Conservation (phyloP, 345 rosid species). For the Eutrema yunnanense region DNA sequence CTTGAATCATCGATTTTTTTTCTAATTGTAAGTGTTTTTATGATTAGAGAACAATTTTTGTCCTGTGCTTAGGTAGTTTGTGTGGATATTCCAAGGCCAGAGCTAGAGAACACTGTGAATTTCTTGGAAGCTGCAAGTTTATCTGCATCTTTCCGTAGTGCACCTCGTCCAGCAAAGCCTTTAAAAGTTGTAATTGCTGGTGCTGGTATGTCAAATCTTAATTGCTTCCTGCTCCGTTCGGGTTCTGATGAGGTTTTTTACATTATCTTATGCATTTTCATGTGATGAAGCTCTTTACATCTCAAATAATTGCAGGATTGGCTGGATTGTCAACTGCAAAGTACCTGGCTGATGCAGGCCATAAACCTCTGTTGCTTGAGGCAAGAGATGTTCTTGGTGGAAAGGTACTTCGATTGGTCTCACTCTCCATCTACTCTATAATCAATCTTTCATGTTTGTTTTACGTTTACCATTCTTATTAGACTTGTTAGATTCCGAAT, state of each 20-base stretch:
- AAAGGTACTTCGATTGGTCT: constrained; percentile 51
- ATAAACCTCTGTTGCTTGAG: constrained; percentile 71
- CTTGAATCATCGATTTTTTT: neutral
- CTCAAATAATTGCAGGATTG: constrained; percentile 50
- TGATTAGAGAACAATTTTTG: neutral
- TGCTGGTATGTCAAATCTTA: constrained; percentile 49
- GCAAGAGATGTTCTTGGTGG: constrained; percentile 96
- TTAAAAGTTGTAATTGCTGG: constrained; percentile 84
- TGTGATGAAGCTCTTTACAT: neutral
- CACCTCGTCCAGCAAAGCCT: constrained; percentile 65
- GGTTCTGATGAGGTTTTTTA: neutral
- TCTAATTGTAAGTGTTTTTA: neutral
- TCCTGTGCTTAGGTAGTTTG: constrained; percentile 53
- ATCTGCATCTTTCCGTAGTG: constrained; percentile 61
- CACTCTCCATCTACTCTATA: neutral
- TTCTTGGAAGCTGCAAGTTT: constrained; percentile 86
- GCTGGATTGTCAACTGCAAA: constrained; percentile 94
- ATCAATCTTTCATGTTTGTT: neutral
- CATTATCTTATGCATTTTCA: neutral
- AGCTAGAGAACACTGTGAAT: constrained; percentile 65
- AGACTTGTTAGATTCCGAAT: neutral
- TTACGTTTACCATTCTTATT: neutral
- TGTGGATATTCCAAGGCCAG: constrained; percentile 81
- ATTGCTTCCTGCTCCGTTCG: neutral
- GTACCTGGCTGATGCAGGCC: constrained; percentile 95